Base-by-base conservation (phyloP, 495 filamentous ascomycete species). In the Glonium stellatum region DNA sequence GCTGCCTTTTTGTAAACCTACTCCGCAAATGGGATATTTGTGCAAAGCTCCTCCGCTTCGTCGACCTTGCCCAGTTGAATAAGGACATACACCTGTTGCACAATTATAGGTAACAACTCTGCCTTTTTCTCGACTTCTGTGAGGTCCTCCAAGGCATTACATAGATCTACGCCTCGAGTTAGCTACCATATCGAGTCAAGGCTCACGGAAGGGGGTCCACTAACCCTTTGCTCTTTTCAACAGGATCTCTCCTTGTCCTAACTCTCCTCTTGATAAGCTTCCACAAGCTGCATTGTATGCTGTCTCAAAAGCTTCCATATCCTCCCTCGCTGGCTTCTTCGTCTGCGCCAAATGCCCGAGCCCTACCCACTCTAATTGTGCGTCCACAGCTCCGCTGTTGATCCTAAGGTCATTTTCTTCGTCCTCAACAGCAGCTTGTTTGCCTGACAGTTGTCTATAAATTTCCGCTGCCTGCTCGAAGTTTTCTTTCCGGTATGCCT, bases 201-300 rank as follows among this genome's bases (percentile, higher is more conserved):
- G 37, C 49, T n/a, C 49, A 44, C 55, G 23, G 8, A 3, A 19
- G 6, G 34, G 10, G 18, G n/a, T n/a, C 31, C 31, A 72, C 74
- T 23, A 67, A 87, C 84, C 80, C 73, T 84, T 86, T 10, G 95
- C 87, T 55, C 90, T 82, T 75, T 88, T 91, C 36, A 99, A 75
- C 47, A 97, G 77, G 18, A 96, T 72, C 55, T 87, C 83, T 4
- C 83, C 90, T 67, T 91, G 84, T 19, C 70, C 75, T 52, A 92
- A 81, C 63, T 91, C 89, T 11, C 87, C 88, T 60, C 85, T 79
- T 10, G 90, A 89, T 68, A 97, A 87, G 69, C 85, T 87, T 46
- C 81, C 81, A 70, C 92, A 97, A 22, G 92, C 95, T 8, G 87
- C 85, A 76, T 98, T 98, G 73, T 92, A 98, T 0, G 90, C 82